phyloP scores from a whole-genome alignment of 306 rosid genomes.

The Trifolium subterraneum region DNA sequence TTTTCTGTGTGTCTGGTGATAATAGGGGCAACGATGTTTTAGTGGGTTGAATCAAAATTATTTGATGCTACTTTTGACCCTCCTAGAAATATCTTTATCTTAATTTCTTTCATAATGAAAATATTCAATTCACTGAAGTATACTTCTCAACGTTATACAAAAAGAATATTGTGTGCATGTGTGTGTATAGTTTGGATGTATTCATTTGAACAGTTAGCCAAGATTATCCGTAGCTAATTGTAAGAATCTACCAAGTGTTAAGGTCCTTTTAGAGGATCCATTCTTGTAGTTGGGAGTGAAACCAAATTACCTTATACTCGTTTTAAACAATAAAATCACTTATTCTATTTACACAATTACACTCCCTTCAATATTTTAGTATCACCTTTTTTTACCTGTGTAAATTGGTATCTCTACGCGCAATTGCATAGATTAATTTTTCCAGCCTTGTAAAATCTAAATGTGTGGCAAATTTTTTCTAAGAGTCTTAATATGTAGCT shows the following conservation, averaged over 20 bases:
- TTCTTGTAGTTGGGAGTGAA: neutral
- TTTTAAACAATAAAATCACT: neutral
- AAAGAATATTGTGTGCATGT: neutral
- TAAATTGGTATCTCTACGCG: too few relatives aligned
- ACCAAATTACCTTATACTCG: neutral
- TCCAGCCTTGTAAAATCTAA: too few relatives aligned
- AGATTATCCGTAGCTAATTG: neutral
- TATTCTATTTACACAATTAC: neutral
- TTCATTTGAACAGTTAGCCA: neutral
- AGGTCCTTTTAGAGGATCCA: neutral
- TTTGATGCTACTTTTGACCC: neutral
- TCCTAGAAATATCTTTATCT: neutral
- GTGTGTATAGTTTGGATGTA: neutral
- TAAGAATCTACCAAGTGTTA: neutral
- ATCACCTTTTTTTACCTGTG: too few relatives aligned
- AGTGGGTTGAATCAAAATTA: neutral
- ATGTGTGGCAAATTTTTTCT: too few relatives aligned
- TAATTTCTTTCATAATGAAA: neutral
- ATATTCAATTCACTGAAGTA: neutral
- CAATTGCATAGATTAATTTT: too few relatives aligned
- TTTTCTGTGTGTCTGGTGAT: neutral
- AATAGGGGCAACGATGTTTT: neutral
- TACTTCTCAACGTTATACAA: neutral
- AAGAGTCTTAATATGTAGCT: too few relatives aligned
- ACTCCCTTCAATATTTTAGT: neutral